Evolutionary conservation across 2,329 filamentous ascomycete genomes (phyloP), one percentile per base, ranked within the genome.

Genomic region (Diplodia intermedia): DNA sequence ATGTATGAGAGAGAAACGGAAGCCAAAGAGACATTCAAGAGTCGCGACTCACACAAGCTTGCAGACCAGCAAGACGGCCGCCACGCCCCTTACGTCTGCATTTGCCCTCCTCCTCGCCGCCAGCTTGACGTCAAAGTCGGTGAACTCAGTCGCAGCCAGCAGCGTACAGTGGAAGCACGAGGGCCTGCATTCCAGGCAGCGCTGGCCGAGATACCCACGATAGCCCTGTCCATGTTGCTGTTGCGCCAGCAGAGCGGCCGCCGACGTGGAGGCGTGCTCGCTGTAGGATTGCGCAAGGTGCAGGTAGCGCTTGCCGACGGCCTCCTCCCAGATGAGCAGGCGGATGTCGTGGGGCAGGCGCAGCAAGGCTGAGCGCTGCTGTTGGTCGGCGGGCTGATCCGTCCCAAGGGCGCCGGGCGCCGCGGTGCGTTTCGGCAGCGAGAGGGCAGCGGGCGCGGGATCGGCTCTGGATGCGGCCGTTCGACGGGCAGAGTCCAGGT

Each of bases 271-370:
- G n/a, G 23, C 23, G 26, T 43, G 29, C 60, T 52, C 60, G 60
- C 60, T 52, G 20, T 38, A 63, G 15, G 60, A 36, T 20, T 38
- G 60, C 43, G 60, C 43, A 31, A 63, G 60, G 47, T 65, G 62
- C 49, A 65, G 18, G 50, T 47, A 65, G 2, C 62, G 62, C 23
- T 55, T 54, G 20, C 62, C 62, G 23, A 65, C 33, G 29, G 62
- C 62, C 33, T 54, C 62, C 20, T 65, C 62, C 62, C 62, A 65
- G 62, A 65, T 55, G 62, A 65, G 49, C 18, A 65, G 49, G 33
- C 62, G 49, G 52, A 65, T 55, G 52, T 65, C 62, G 52, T 65
- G 23, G 26, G 62, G 62, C 14, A 65, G 62, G 11, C 62, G 20
- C 7, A 65, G 62, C 62, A 65, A 47, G 49, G 62, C 33, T 50